These are phyloP conservation scores for Colletotrichum spinosum DNA, from an alignment of 2,329 filamentous ascomycete species.

Conservation along the genomic window DNA sequence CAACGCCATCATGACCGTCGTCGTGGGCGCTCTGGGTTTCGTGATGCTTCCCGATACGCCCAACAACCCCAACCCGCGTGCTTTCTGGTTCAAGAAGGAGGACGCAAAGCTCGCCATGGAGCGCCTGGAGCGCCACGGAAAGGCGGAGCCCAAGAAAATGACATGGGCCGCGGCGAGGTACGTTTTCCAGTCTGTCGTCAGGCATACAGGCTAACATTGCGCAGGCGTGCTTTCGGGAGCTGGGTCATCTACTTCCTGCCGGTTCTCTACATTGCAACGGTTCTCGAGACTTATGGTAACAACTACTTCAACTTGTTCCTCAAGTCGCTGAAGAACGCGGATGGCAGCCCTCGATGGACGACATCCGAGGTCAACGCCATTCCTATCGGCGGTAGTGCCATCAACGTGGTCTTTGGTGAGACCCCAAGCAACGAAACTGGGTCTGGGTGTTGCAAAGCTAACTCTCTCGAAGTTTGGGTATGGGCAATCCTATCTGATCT, in stretches of 20 bases:
- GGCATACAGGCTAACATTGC: not conserved
- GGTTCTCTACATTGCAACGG: conserved; percentile 29
- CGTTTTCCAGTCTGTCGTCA: conserved; percentile 3
- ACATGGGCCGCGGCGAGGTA: conserved; percentile 42
- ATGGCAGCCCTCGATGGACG: conserved; percentile 36
- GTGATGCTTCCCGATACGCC: conserved; percentile 36
- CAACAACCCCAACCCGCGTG: conserved; percentile 41
- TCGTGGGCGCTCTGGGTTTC: conserved; percentile 38
- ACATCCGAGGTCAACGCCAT: conserved; percentile 32
- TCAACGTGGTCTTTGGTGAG: conserved; percentile 38
- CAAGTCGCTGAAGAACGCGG: conserved; percentile 32
- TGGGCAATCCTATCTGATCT: conserved; percentile 65
- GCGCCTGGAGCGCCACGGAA: conserved; percentile 30
- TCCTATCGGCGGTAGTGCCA: conserved; percentile 31
- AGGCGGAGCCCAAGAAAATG: conserved; percentile 41
- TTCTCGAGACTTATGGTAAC: conserved; percentile 30
- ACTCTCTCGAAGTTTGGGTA: conserved; percentile 56
- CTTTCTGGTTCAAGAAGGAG: conserved; percentile 33
- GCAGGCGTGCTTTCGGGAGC: conserved; percentile 31
- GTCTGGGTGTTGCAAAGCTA: not conserved
- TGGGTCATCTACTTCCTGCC: conserved; percentile 36
- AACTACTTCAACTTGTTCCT: conserved; percentile 34
- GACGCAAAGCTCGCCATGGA: conserved; percentile 33
- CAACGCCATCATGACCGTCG: conserved; percentile 46
- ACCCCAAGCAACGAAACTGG: not conserved